Evolutionary conservation across 768 basidiomycete genomes (phyloP).

Genomic region (Boletus rubropictus): DNA sequence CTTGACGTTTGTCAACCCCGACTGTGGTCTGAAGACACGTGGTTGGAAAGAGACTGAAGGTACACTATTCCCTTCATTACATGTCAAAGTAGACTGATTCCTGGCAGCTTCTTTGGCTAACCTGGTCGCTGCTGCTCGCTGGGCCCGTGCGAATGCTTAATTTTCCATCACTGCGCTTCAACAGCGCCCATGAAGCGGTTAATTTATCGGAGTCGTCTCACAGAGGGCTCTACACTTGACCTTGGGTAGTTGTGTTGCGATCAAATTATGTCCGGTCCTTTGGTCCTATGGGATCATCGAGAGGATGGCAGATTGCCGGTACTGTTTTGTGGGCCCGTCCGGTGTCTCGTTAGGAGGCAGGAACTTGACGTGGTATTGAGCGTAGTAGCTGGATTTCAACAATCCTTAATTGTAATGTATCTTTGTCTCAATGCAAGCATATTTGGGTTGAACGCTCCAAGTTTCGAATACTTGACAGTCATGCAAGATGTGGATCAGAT

Average conservation of each 20-base stretch:
- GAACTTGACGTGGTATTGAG: slow-evolving; percentile 30
- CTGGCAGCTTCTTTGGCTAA: slow-evolving; percentile 65
- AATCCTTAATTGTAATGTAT: slow-evolving; percentile 47
- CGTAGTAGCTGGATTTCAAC: slow-evolving; percentile 73
- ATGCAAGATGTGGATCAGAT: too few species aligned
- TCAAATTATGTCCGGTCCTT: slow-evolving; percentile 22
- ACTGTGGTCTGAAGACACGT: slow-evolving; percentile 98
- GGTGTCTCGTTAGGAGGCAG: slow-evolving; percentile 23
- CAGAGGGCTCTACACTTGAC: slow-evolving; percentile 40
- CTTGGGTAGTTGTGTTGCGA: slow-evolving; percentile 49
- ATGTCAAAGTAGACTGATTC: slow-evolving; percentile 4
- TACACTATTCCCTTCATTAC: slow-evolving; percentile 17
- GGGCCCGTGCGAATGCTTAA: slow-evolving; percentile 84
- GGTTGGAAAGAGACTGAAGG: slow-evolving; percentile 97
- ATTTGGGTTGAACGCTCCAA: too few species aligned
- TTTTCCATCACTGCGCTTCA: slow-evolving; percentile 65
- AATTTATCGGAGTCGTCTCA: slow-evolving; percentile 41
- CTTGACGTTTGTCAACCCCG: slow-evolving; percentile 90
- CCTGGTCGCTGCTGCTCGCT: slow-evolving; percentile 86
- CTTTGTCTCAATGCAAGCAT: slow-evolving; percentile 7
- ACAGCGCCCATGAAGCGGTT: slow-evolving; percentile 78
- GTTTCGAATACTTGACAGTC: too few species aligned
- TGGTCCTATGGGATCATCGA: slow-evolving; percentile 17
- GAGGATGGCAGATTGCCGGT: slow-evolving; percentile 15
- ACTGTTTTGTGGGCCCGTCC: slow-evolving; percentile 22